Evolutionary conservation across 352 stramenopile genomes (phyloP), one percentile per base, ranked within the genome.

Genomic region (Blastocystis sp.): DNA sequence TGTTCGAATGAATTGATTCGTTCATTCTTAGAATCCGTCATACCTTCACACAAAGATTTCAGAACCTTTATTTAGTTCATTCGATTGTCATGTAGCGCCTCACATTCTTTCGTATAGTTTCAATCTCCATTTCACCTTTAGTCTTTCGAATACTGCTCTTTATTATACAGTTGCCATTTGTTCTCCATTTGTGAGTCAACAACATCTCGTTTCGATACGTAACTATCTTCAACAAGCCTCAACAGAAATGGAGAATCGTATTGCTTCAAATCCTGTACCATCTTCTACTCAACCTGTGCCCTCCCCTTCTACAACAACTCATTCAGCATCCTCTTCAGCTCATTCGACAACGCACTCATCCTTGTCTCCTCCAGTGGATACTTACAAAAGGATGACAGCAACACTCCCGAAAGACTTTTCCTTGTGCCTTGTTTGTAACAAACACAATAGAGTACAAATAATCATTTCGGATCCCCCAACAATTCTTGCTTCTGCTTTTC

Each of bases 401-500:
- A 46, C 39, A 9, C 39, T 46, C 39, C 39, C 39, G 2, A 46
- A 46, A 46, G 39, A 46, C 39, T 46, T 46, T 46, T 46, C 39
- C 39, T 46, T 54, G 37, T 77, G 51, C 7, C 37, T 21, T 83
- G 27, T 83, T 83, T 83, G 49, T 66, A 37, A 65, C 51, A 83
- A 83, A 83, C 71, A 66, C 49, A 6, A 12, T 37, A 77, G 27
- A 46, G 19, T 59, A 83, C 71, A 65, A 66, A 83, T 66, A 65
- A 43, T 67, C 49, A 57, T n/a, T 83, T n/a, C 2, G 43, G 46
- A 24, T 43, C 16, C 9, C 71, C 71, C 7, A 67, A 19, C 49
- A 83, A 29, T 9, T 83, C 46, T 29, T 83, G 11, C 29, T 65
- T 83, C 71, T 83, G 71, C 35, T 83, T 51, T 7, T 83, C 71